These are phyloP conservation scores for Malassezia restricta DNA, from an alignment of 1,284 basidiomycete species.

Conservation along the genomic window DNA sequence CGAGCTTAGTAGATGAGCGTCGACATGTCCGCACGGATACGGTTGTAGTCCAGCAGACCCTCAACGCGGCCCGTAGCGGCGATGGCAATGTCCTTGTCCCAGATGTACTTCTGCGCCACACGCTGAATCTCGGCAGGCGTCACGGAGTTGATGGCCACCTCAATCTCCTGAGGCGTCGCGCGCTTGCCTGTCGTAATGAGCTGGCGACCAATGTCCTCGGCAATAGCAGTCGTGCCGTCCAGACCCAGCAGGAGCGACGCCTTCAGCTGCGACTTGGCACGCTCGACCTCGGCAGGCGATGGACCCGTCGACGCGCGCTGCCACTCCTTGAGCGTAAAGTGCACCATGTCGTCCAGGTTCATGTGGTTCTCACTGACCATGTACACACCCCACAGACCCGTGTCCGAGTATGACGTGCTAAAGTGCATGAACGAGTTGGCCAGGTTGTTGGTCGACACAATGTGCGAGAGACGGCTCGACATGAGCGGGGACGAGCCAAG, in stretches of 20 bases:
- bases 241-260: conserved; percentile 77
- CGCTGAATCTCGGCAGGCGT: conserved; percentile 79
- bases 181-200: conserved; percentile 73
- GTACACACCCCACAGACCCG: conserved; percentile 98
- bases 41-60: conserved; percentile 56
- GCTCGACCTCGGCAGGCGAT: conserved; percentile 75
- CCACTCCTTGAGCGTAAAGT: conserved; percentile 95
- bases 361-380: conserved; percentile 68
- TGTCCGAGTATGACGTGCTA: conserved; percentile 99
- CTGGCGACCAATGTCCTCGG: conserved; percentile 96
- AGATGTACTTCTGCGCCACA: conserved; percentile 88
- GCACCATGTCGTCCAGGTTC: conserved; percentile 82
- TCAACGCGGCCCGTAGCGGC: conserved; percentile 62
- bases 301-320: conserved; percentile 84
- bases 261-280: conserved; percentile 95
- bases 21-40: conserved; percentile 46
- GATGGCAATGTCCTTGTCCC: conserved; percentile 65
- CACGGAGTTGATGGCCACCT: conserved; percentile 80
- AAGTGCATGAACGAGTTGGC: conserved; percentile 99
- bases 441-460: conserved; percentile 83
- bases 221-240: conserved; percentile 88
- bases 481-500: conserved; percentile 80
- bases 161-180: conserved; percentile 82
- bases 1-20: conserved; percentile 43
- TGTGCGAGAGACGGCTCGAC: conserved; percentile 80